Evolutionary conservation across 371 early-diverging fungal genomes (phyloP).

Genomic region (Mucor plumbeus): DNA sequence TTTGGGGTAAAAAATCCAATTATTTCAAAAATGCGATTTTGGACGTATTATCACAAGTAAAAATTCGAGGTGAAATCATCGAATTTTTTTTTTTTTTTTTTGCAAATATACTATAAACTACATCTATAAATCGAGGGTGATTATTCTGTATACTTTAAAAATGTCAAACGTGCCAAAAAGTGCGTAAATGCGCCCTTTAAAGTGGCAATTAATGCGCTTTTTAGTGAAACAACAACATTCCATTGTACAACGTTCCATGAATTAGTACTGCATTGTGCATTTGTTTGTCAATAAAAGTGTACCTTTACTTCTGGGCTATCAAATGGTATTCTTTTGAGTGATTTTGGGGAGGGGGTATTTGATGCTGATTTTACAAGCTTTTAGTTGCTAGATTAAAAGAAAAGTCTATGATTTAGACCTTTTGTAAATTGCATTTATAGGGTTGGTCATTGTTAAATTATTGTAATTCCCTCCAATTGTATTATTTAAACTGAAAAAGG

Average conservation of each 20-base stretch:
- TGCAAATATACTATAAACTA: too few species aligned
- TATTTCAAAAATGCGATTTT: too few species aligned
- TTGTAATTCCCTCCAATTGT: too few species aligned
- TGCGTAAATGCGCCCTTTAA: not conserved
- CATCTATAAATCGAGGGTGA: too few species aligned
- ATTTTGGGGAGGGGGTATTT: not conserved
- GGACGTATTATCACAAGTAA: too few species aligned
- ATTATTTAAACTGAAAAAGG: too few species aligned
- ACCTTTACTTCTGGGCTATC: not conserved
- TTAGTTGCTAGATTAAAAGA: too few species aligned
- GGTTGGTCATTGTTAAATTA: not conserved
- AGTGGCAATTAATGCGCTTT: slow-evolving; percentile 2
- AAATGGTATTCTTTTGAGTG: not conserved
- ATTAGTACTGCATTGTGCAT: not conserved
- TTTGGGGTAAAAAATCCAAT: too few species aligned
- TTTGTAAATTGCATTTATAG: not conserved
- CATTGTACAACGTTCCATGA: not conserved
- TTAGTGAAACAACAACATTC: slow-evolving; percentile 2
- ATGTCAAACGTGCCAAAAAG: not conserved
- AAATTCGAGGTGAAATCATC: too few species aligned
- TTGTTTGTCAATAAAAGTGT: not conserved
- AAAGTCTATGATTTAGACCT: not conserved
- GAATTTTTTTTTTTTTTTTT: too few species aligned
- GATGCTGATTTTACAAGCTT: not conserved
- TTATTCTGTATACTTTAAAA: too few species aligned